Conservation (phyloP, 306 rosid species). For the Cicer pinnatifidum region DNA sequence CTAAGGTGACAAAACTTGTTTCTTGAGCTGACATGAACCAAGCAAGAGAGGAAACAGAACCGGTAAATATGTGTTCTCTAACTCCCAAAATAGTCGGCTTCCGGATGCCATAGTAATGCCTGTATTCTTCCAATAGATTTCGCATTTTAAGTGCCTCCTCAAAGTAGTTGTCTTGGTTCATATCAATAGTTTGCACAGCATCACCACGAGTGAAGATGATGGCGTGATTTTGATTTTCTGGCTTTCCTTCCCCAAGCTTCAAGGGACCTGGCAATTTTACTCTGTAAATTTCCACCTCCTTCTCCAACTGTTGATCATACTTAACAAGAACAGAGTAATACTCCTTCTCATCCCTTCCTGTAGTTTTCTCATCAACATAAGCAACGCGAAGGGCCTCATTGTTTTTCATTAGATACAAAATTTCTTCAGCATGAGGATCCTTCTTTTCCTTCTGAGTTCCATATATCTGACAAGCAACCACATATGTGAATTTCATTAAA, state of each 20-base stretch:
- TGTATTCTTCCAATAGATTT: constrained; percentile 57
- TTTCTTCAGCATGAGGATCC: constrained; percentile 57
- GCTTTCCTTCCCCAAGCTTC: constrained; percentile 63
- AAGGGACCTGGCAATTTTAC: constrained; percentile 59
- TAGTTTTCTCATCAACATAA: constrained; percentile 53
- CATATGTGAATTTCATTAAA: constrained; percentile 90
- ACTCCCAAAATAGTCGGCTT: constrained; percentile 60
- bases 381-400: constrained; percentile 61
- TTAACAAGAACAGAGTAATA: constrained; percentile 59
- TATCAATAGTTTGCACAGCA: constrained; percentile 60
- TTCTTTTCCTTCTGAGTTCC: constrained; percentile 86
- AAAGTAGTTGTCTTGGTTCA: constrained; percentile 62
- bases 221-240: constrained; percentile 61
- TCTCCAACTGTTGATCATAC: constrained; percentile 55
- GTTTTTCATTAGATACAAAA: constrained; percentile 51
- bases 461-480: constrained; percentile 95
- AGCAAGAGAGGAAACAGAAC: constrained; percentile 63
- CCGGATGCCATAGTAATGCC: constrained; percentile 47
- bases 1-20: constrained; percentile 59
- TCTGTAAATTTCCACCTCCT: constrained; percentile 58
- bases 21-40: constrained; percentile 66
- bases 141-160: constrained; percentile 61
- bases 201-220: constrained; percentile 59
- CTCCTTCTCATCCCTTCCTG: constrained; percentile 52
- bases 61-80: constrained; percentile 57